Evolutionary conservation across 2,329 filamentous ascomycete species (phyloP).

Genomic region (Lachnellula subtilissima): DNA sequence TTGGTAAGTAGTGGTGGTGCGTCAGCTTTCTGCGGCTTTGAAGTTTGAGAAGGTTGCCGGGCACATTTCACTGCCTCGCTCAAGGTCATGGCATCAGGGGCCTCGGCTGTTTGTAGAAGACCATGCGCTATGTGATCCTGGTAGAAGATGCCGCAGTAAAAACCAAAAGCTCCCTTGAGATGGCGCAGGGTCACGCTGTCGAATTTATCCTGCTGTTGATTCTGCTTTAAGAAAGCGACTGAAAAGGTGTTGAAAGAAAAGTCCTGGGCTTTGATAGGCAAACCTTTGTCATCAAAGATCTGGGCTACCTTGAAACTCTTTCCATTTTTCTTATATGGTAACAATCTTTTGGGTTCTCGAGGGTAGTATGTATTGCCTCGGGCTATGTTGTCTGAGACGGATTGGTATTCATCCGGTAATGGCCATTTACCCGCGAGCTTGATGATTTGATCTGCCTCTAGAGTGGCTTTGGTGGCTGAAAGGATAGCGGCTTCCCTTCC

Average conservation of each 20-base stretch:
- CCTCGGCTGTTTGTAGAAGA: neutral
- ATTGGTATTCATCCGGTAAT: neutral
- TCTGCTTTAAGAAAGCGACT: slow-evolving; percentile 7
- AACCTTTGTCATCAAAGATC: slow-evolving; percentile 2
- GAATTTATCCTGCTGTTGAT: neutral
- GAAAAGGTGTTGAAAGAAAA: slow-evolving; percentile 13
- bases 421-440: neutral
- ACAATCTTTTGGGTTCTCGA: neutral
- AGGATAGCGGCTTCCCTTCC: neutral
- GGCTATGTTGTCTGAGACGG: neutral
- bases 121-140: neutral
- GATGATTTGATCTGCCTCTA: neutral
- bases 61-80: neutral
- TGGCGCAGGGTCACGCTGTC: neutral
- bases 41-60: neutral
- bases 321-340: neutral
- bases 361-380: neutral
- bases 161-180: slow-evolving; percentile 1
- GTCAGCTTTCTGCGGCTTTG: neutral
- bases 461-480: neutral
- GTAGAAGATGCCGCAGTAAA: neutral
- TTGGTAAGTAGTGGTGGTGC: neutral
- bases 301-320: neutral
- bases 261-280: slow-evolving; percentile 10
- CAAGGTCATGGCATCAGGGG: neutral